Evolutionary conservation across 2,329 filamentous ascomycete species (phyloP).

Genomic region (Xylaria sp.): DNA sequence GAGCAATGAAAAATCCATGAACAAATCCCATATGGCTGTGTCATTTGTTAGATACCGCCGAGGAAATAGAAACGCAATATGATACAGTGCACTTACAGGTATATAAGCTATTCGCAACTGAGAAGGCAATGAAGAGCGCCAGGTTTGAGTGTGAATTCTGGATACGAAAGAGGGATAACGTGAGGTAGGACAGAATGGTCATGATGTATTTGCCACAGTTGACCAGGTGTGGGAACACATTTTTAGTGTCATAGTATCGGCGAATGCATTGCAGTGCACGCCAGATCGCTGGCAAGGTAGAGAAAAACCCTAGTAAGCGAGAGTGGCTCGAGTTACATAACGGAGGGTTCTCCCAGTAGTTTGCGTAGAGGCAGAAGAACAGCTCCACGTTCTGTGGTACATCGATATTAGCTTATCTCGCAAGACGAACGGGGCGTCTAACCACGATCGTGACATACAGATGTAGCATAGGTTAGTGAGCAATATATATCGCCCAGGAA

Average conservation of each 20-base stretch:
- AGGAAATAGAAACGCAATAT: background rate
- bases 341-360: conserved; percentile 75
- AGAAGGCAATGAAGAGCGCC: conserved; percentile 82
- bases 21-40: conserved; percentile 86
- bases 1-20: conserved; percentile 96
- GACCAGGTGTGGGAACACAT: conserved; percentile 89
- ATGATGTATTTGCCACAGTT: conserved; percentile 93
- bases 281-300: conserved; percentile 86
- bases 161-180: conserved; percentile 86
- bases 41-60: background rate
- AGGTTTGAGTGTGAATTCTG: conserved; percentile 66
- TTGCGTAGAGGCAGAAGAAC: conserved; percentile 94
- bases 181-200: conserved; percentile 82
- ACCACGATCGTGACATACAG: conserved; percentile 66
- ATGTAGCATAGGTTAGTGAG: conserved; percentile 89
- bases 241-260: conserved; percentile 86
- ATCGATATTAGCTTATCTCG: background rate
- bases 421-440: background rate
- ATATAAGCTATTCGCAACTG: conserved; percentile 85
- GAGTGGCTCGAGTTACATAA: conserved; percentile 90
- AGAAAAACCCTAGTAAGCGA: conserved; percentile 85
- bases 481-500: conserved; percentile 98
- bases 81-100: conserved; percentile 65
- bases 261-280: conserved; percentile 90
- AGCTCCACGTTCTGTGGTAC: conserved; percentile 79